phyloP scores from a whole-genome alignment of 352 stramenopile genomes.

The Globisporangium cylindrosporum region DNA sequence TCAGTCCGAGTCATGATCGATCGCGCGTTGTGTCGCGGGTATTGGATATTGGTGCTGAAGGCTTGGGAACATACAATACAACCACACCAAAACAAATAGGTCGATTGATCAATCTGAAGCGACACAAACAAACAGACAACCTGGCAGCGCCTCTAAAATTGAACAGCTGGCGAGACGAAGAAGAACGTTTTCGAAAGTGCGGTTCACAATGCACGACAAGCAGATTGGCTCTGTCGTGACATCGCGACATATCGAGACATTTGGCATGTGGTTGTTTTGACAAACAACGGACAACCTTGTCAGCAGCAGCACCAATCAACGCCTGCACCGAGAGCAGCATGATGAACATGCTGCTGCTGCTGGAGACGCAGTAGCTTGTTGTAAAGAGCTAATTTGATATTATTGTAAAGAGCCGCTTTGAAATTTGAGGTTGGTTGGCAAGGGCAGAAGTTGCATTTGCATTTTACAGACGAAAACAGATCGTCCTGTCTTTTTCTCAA shows the following conservation, averaged over 20 bases:
- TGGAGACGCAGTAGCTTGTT: neutral
- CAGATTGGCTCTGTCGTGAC: neutral
- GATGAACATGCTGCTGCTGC: neutral
- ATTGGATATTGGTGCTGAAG: neutral
- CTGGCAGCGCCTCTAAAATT: neutral
- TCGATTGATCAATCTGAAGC: neutral
- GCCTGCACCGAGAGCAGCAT: neutral
- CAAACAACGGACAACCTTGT: neutral
- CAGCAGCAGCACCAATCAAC: neutral
- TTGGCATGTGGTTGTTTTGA: neutral
- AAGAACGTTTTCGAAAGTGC: neutral
- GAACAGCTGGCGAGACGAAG: constrained; percentile 8
- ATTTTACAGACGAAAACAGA: neutral
- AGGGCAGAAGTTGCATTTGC: neutral
- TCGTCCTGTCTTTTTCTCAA: constrained; percentile 6
- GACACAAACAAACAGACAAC: neutral
- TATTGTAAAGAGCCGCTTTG: too few species aligned
- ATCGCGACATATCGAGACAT: neutral
- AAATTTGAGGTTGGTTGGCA: neutral
- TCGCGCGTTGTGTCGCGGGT: neutral
- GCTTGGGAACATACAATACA: neutral
- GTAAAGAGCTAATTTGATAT: too few species aligned
- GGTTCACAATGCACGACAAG: neutral
- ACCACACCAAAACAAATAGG: neutral
- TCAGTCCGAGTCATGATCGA: neutral